Evolutionary conservation across 2,329 filamentous ascomycete species (phyloP).

Genomic region (Exophiala dermatitidis): DNA sequence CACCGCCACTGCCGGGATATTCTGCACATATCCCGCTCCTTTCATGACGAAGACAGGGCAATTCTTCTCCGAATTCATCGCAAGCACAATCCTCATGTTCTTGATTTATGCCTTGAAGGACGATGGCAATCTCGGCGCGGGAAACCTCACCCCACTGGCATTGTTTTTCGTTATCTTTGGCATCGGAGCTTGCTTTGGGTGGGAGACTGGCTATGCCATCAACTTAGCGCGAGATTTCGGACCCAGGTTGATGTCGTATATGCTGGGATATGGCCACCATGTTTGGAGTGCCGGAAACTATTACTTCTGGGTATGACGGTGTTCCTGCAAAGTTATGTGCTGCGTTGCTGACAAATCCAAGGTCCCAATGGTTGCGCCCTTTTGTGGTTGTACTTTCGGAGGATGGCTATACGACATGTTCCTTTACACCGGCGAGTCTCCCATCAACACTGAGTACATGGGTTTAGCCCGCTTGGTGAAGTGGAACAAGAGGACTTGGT

Average conservation of each 20-base stretch:
- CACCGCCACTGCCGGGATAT: constrained; percentile 61
- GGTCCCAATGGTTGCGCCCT: constrained; percentile 67
- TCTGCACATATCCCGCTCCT: constrained; percentile 60
- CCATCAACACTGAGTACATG: constrained; percentile 50
- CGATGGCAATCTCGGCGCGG: constrained; percentile 45
- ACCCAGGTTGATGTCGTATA: constrained; percentile 58
- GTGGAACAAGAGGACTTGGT: constrained; percentile 38
- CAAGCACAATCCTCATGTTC: constrained; percentile 61
- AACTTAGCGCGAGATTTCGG: constrained; percentile 68
- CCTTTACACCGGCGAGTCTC: constrained; percentile 59
- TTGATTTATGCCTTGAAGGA: constrained; percentile 61
- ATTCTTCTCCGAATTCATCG: constrained; percentile 67
- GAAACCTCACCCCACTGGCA: constrained; percentile 51
- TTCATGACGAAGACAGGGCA: constrained; percentile 59
- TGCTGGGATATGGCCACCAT: constrained; percentile 59
- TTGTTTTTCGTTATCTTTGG: constrained; percentile 69
- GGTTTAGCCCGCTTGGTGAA: background rate
- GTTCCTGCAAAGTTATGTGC: background rate
- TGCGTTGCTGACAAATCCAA: constrained; percentile 26
- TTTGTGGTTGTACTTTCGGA: constrained; percentile 56
- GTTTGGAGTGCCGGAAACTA: constrained; percentile 62
- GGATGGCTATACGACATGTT: constrained; percentile 61
- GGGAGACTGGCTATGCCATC: constrained; percentile 70
- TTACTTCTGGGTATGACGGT: constrained; percentile 58
- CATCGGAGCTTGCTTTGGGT: constrained; percentile 65